Conservation (phyloP, 495 filamentous ascomycete genomes). For the Penicillium silybi region DNA sequence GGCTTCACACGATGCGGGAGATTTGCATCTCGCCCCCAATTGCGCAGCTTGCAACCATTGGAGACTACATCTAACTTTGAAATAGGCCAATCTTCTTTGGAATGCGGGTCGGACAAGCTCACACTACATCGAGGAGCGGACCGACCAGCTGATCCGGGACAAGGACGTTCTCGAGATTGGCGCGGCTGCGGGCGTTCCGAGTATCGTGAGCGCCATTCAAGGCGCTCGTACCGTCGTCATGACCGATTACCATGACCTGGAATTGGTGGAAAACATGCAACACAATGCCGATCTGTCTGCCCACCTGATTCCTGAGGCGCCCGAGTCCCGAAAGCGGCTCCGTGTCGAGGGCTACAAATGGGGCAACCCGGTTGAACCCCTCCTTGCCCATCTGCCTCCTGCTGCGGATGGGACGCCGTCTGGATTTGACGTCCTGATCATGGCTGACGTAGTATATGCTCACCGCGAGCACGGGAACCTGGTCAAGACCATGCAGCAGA, state of each 20-base stretch:
- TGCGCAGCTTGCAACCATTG: constrained; percentile 7
- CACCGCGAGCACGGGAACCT: constrained; percentile 79
- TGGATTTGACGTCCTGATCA: constrained; percentile 74
- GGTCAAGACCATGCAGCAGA: constrained; percentile 61
- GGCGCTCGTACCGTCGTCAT: constrained; percentile 71
- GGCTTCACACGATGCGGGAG: constrained; percentile 11
- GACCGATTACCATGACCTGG: constrained; percentile 84
- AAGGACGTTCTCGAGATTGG: constrained; percentile 83
- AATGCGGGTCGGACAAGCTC: constrained; percentile 75
- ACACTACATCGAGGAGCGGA: constrained; percentile 67
- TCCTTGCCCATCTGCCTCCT: constrained; percentile 49
- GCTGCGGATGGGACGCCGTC: constrained; percentile 10
- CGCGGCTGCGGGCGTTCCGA: constrained; percentile 81
- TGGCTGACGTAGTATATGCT: constrained; percentile 87
- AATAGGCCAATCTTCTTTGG: constrained; percentile 83
- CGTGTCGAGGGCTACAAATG: constrained; percentile 70
- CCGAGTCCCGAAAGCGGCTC: constrained; percentile 27
- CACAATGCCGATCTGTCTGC: constrained; percentile 59
- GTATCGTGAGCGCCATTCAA: constrained; percentile 67
- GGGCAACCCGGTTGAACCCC: constrained; percentile 55
- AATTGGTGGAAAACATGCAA: constrained; percentile 70
- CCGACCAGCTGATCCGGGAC: constrained; percentile 47
- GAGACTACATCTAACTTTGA: background rate
- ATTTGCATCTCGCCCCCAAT: constrained; percentile 1
- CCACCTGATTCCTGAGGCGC: constrained; percentile 19